Conservation (phyloP, 2,329 filamentous ascomycete species). For the Rosellinia necatrix region DNA sequence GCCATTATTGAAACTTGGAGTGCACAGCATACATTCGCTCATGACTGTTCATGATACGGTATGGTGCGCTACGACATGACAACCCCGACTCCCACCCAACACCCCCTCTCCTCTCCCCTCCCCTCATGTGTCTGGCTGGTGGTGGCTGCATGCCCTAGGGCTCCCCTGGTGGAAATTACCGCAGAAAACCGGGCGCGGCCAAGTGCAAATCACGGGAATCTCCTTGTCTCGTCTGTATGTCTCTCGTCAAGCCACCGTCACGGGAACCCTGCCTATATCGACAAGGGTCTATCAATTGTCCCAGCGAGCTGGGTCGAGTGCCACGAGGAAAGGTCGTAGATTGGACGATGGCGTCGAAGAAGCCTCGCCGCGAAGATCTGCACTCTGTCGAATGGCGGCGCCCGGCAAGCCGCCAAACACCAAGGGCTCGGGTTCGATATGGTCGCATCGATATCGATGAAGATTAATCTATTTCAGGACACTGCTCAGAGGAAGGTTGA, state of each 20-base stretch:
- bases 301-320: conserved; percentile 35
- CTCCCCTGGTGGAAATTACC: conserved; percentile 12
- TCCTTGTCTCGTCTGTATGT: conserved; percentile 20
- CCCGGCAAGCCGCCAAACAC: conserved; percentile 9
- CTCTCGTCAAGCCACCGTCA: conserved; percentile 23
- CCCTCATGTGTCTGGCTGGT: conserved; percentile 13
- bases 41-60: no score
- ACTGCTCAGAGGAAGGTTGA: conserved; percentile 7
- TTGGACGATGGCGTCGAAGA: conserved; percentile 22
- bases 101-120: conserved; percentile 9
- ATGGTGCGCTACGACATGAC: background rate
- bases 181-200: conserved; percentile 13
- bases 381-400: conserved; percentile 7
- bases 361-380: conserved; percentile 16
- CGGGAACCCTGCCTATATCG: conserved; percentile 28
- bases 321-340: conserved; percentile 30
- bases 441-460: background rate
- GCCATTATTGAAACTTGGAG: conserved; percentile 21
- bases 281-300: conserved; percentile 33
- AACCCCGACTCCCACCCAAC: conserved; percentile 6
- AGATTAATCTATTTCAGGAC: conserved; percentile 13
- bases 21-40: no score
- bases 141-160: background rate
- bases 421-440: background rate
- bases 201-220: conserved; percentile 11